phyloP scores from a whole-genome alignment of 1,284 basidiomycete genomes.

The Singerocomus inundabilis region DNA sequence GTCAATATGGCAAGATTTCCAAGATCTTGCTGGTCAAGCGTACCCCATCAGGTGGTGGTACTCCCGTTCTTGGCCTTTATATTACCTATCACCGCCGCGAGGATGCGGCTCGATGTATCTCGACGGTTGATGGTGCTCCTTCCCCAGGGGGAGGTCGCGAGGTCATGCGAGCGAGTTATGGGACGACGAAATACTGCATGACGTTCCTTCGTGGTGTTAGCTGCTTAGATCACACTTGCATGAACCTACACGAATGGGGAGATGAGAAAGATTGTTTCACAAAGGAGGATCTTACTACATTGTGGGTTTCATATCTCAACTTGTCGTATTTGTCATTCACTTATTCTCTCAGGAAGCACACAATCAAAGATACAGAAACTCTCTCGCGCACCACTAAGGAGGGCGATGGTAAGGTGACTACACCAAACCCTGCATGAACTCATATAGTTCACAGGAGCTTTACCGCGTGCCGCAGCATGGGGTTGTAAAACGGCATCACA shows the following conservation, averaged over 20 bases:
- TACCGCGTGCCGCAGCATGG: slow-evolving; percentile 86
- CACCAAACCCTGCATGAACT: slow-evolving; percentile 1
- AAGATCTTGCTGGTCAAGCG: slow-evolving; percentile 95
- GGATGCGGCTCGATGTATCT: slow-evolving; percentile 92
- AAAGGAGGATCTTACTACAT: slow-evolving; percentile 86
- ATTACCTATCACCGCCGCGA: slow-evolving; percentile 95
- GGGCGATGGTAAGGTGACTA: slow-evolving; percentile 51
- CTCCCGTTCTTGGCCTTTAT: slow-evolving; percentile 88
- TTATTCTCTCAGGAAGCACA: slow-evolving; percentile 65
- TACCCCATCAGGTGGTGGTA: slow-evolving; percentile 68
- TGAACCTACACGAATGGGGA: slow-evolving; percentile 97
- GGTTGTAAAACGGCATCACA: slow-evolving; percentile 51
- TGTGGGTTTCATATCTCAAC: slow-evolving; percentile 52
- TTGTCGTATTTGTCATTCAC: slow-evolving; percentile 16
- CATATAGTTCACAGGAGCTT: slow-evolving; percentile 35
- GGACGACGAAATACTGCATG: slow-evolving; percentile 99
- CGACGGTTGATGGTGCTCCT: slow-evolving; percentile 88
- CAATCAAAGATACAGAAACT: slow-evolving; percentile 81
- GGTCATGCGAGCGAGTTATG: slow-evolving; percentile 90
- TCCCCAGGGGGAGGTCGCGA: slow-evolving; percentile 80
- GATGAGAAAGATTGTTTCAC: slow-evolving; percentile 98
- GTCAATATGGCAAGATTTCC: slow-evolving; percentile 97
- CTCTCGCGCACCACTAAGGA: slow-evolving; percentile 56
- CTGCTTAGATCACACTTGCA: slow-evolving; percentile 88
- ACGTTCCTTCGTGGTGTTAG: slow-evolving; percentile 85